Evolutionary conservation across 148 eudicot species (phyloP), one percentile per base, ranked within the genome.

Genomic region (Beta vulgaris): DNA sequence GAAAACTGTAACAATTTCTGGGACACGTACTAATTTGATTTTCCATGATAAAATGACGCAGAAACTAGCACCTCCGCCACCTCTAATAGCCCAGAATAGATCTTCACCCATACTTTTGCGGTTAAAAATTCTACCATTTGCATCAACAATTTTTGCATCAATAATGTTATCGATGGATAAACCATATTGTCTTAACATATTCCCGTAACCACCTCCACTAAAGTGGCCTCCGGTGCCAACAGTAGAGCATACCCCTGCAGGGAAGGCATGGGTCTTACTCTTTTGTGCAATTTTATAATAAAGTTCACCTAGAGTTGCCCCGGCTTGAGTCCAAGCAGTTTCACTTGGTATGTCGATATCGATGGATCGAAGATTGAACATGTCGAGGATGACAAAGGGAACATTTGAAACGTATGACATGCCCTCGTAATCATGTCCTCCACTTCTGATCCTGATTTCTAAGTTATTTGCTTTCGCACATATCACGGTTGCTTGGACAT

Each of bases 51-150:
- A 19, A 32, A 83, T 64, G 10, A 83, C 82, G n/a, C 82, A 76
- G 43, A 83, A 83, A 34, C 85, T 83, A 28, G 85, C 74, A 23
- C 68, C 85, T 0, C 80, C 85, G 1, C 85, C 85, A 7, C 85
- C 85, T 36, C 80, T 80, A 54, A 83, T 83, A 11, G 85, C 85
- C 85, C 85, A 83, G 43, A n/a, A n/a, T n/a, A n/a, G n/a, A n/a
- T n/a, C n/a, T n/a, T n/a, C n/a, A n/a, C n/a, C n/a, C n/a, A n/a
- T 83, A 8, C 32, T 73, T 19, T 42, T 13, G 31, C 76, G 28
- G 35, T 73, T 49, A 4, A 83, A 68, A 12, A 81, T 11, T 10
- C 9, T 55, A 7, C 83, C 83, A 65, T 66, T 66, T 3, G 72
- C 76, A 66, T 81, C 73, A 10, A 81, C 77, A 46, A 81, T 63